Base-by-base conservation (phyloP, 768 basidiomycete genomes). In the Saitozyma sp. region DNA sequence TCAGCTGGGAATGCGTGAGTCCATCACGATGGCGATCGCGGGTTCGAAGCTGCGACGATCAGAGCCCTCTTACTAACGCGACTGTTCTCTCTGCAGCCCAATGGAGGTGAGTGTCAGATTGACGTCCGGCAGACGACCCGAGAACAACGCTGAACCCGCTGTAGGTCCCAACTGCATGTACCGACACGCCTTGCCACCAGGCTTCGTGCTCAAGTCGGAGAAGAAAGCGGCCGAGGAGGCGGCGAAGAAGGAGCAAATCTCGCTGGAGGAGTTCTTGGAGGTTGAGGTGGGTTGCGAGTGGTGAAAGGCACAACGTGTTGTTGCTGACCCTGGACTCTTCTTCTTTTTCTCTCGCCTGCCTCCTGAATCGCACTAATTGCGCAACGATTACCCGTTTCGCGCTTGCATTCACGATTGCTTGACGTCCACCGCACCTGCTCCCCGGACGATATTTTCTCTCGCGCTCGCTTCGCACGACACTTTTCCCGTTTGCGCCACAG, bases 221-320 rank as follows among this genome's bases (percentile, higher is more conserved):
- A 88, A 84, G 82, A 97, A 97, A 80, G 91, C 91, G 4, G 82
- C 86, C 45, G 93, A 92, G 57, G 94, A 94, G 13, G 92, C 90
- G 3, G 91, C 89, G 29, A 81, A 81, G 70, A 94, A 92, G 80
- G 88, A 89, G 6, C 82, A 84, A 54, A 98, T 99, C 76, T 92
- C 90, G 68, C 70, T 99, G 45, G 96, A 98, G 77, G 96, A 98
- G 69, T 99, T 99, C 83, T 78, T 99, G 60, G 96, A 99, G 82
- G 91, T 92, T 54, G 95, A 98, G 87, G 93, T 92, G 69, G 59
- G 83, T 70, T 13, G 14, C 51, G n/a, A n/a, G 6, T 11, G 13
- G 6, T 37, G 19, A 17, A 38, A 17, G 13, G 13, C 42, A n/a
- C 37, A 42, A 43, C 5, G 29, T 29, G 2, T 5, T 29, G 29